A percentile compares a stretch with the other conserved stretches of the same genome.
These are phyloP conservation scores for Rhodomyrtus tomentosa DNA, from an alignment of 345 rosid species.

Conservation along the genomic window DNA sequence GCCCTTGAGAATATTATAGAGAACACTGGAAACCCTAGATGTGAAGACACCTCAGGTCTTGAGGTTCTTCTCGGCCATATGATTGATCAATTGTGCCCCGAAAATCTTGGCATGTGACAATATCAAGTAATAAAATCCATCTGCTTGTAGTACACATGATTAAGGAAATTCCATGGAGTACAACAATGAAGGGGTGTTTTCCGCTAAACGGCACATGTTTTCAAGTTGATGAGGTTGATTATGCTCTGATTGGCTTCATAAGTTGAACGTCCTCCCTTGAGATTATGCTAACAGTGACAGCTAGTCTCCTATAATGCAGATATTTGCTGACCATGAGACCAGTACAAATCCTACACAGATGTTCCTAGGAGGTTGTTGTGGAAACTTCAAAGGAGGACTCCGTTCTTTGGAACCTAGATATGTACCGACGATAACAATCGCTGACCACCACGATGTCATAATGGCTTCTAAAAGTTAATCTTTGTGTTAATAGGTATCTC, in stretches of 20 bases:
- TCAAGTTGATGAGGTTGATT: conserved; percentile 78
- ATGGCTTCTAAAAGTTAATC: background rate
- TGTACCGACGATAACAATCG: conserved; percentile 43
- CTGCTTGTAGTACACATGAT: background rate
- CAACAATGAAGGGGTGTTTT: conserved; percentile 92
- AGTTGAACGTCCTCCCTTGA: background rate
- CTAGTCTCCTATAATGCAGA: conserved; percentile 36
- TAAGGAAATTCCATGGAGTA: conserved; percentile 79
- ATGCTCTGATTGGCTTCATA: background rate
- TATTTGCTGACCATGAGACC: conserved; percentile 88
- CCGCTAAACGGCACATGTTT: conserved; percentile 97
- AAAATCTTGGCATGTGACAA: background rate
- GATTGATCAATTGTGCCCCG: too few relatives aligned
- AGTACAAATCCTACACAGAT: conserved; percentile 59
- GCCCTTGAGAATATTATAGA: too few relatives aligned
- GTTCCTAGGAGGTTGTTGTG: conserved; percentile 74
- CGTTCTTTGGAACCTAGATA: conserved; percentile 75
- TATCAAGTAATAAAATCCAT: background rate
- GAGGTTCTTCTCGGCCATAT: too few relatives aligned
- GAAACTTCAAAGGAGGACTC: conserved; percentile 67
- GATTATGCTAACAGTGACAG: background rate
- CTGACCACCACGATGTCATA: background rate
- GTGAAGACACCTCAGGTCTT: too few relatives aligned
- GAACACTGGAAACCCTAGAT: too few relatives aligned
- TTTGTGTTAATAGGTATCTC: conserved; percentile 40